A percentile compares a stretch with the other conserved stretches of the same genome.
Evolutionary conservation across 371 early-diverging fungal genomes (phyloP).

Genomic region (Mucor sp.): DNA sequence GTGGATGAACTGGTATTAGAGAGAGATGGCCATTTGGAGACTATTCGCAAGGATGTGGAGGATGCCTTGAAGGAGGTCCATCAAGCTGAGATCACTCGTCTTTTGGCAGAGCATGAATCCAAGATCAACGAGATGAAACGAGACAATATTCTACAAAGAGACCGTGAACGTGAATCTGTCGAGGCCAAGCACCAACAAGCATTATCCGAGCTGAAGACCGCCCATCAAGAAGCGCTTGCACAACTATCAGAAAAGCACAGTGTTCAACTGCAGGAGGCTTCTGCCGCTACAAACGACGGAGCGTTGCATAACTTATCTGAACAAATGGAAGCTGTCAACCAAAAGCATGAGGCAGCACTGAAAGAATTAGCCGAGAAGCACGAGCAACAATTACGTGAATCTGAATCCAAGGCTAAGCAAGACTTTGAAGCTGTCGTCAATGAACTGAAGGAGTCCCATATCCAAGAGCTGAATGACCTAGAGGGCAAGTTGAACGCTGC

Average conservation of each 20-base stretch:
- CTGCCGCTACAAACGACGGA: background rate
- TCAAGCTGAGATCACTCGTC: slow-evolving; percentile 21
- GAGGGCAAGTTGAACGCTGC: background rate
- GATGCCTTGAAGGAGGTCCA: slow-evolving; percentile 29
- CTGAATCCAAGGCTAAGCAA: background rate
- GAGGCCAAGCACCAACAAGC: slow-evolving; percentile 16
- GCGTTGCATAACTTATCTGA: background rate
- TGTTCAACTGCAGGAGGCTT: background rate
- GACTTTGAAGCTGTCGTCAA: background rate
- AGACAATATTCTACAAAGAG: slow-evolving; percentile 24
- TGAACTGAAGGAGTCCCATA: slow-evolving; percentile 6
- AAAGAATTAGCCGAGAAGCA: slow-evolving; percentile 4
- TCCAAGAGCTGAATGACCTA: slow-evolving; percentile 3
- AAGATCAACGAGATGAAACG: slow-evolving; percentile 26
- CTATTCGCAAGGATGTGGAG: slow-evolving; percentile 39
- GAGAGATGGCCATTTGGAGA: slow-evolving; percentile 27
- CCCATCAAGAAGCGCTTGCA: slow-evolving; percentile 8
- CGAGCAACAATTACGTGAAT: background rate
- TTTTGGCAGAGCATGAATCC: slow-evolving; percentile 22
- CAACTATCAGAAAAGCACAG: slow-evolving; percentile 12
- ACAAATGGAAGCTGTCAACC: background rate
- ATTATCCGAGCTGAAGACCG: slow-evolving; percentile 11
- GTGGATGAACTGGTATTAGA: slow-evolving; percentile 20
- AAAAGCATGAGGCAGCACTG: background rate
- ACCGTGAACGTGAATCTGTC: slow-evolving; percentile 19